Base-by-base conservation (phyloP, 1,139 yeast species). In the Lodderomyces beijingensis region DNA sequence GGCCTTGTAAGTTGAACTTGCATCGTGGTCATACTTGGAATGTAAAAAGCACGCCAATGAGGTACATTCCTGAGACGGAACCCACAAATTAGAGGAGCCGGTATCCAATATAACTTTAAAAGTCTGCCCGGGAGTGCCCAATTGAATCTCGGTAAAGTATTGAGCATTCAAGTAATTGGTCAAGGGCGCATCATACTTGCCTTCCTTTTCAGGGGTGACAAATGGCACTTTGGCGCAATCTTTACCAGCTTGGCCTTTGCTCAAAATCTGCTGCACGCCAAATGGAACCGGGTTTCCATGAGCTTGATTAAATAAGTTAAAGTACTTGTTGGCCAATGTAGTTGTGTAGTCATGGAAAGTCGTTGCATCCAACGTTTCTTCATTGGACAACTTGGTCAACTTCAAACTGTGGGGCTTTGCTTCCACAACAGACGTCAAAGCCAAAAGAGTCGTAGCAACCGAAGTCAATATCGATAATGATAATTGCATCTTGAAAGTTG, bases 71-170 rank as follows among this genome's bases (percentile, higher is more conserved):
- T 71, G 49, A 39, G 94, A 77, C 35, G 98, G 98, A 40, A 91
- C 89, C 98, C 98, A 91, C 64, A 91, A 70, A 62, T 91, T 91
- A 33, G 96, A 84, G 17, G 96, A 86, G 28, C 98, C 98, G 20
- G 97, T 91, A 61, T 91, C 97, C 51, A 91, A 72, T 44, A 85
- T 79, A 31, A 85, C 94, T 68, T 88, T 91, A 64, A 91, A 91
- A 11, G 74, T 55, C 66, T 91, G 98, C 32, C 85, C 87, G 5
- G 98, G 98, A 28, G 95, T 84, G 49, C 98, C 98, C 38, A 91
- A 53, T 40, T 77, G 70, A 49, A 91, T 82, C 53, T 88, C 96
- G 31, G 97, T 82, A 57, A 73, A 89, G 62, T 91, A 91, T 65
- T 91, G 97, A 27, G 96, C 96, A 57, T 91, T 89, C 64, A 85